Percentiles rank a stretch among this genome's conserved stretches.
Evolutionary conservation across 2,329 filamentous ascomycete species (phyloP).

Genomic region (Zasmidium citrigriseum): DNA sequence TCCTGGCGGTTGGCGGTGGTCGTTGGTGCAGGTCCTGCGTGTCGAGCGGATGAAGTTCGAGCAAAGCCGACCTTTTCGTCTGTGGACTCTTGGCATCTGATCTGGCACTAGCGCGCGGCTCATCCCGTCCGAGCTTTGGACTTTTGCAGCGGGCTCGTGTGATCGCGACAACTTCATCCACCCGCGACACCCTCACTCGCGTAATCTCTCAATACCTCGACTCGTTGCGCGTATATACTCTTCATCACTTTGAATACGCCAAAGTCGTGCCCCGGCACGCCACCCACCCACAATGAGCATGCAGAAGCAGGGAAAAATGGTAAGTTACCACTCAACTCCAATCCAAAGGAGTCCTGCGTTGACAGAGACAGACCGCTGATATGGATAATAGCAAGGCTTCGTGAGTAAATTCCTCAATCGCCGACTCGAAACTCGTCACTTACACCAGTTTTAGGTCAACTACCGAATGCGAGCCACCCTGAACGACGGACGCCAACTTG

Average conservation of each 20-base stretch:
- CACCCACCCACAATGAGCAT: constrained; percentile 40
- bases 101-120: not conserved
- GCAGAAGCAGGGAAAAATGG: constrained; percentile 97
- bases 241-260: not conserved
- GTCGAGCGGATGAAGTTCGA: not conserved
- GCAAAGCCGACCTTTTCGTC: not conserved
- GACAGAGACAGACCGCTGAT: constrained; percentile 46
- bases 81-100: not conserved
- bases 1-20: constrained; percentile 21
- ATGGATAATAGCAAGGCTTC: constrained; percentile 60
- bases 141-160: constrained; percentile 1
- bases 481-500: constrained; percentile 93
- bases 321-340: constrained; percentile 55
- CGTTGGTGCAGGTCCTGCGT: not conserved
- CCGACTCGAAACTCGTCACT: constrained; percentile 11
- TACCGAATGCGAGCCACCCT: constrained; percentile 98
- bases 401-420: constrained; percentile 48
- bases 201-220: not conserved
- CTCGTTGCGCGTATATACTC: not conserved
- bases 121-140: not conserved
- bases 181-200: not conserved
- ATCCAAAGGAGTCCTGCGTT: constrained; percentile 40
- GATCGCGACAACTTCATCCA: not conserved
- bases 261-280: constrained; percentile 45
- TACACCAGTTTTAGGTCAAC: constrained; percentile 71